A percentile compares a stretch with the other conserved stretches of the same genome.
These are phyloP conservation scores for Kodamaea fukazawae DNA, from an alignment of 805 yeast genomes.

Conservation along the genomic window DNA sequence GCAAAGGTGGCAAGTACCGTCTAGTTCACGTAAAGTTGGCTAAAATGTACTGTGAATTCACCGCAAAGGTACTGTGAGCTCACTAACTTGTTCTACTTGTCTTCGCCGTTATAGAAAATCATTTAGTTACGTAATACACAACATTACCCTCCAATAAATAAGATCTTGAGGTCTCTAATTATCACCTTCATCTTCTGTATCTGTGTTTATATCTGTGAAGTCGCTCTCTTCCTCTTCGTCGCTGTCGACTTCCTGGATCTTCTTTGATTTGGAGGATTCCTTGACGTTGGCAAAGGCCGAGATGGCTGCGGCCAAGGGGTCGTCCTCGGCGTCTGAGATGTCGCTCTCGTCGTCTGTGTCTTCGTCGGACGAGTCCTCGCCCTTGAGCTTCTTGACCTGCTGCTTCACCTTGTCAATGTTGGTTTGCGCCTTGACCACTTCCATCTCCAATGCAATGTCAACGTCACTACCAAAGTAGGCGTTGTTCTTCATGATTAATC, in stretches of 20 bases:
- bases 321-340: constrained; percentile 72
- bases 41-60: too few relatives aligned
- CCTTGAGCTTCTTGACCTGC: constrained; percentile 15
- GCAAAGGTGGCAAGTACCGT: too few relatives aligned
- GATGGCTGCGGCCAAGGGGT: constrained; percentile 70
- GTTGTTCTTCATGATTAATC: constrained; percentile 66
- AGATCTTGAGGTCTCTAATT: constrained; percentile 4
- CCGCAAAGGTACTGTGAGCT: too few relatives aligned
- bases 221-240: constrained; percentile 44
- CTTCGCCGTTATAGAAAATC: constrained; percentile 6
- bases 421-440: constrained; percentile 59
- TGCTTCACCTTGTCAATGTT: constrained; percentile 11
- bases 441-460: constrained; percentile 65
- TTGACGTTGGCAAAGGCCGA: constrained; percentile 45
- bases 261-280: constrained; percentile 28
- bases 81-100: too few relatives aligned
- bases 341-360: constrained; percentile 48
- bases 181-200: constrained; percentile 43
- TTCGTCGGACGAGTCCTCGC: constrained; percentile 23
- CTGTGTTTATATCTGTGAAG: constrained; percentile 45
- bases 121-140: too few relatives aligned
- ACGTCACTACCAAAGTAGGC: constrained; percentile 82
- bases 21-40: too few relatives aligned
- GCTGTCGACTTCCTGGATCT: constrained; percentile 30
- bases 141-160: too few relatives aligned